Conservation (phyloP, 2,329 filamentous ascomycete genomes). For the Mycosphaerella sp. region DNA sequence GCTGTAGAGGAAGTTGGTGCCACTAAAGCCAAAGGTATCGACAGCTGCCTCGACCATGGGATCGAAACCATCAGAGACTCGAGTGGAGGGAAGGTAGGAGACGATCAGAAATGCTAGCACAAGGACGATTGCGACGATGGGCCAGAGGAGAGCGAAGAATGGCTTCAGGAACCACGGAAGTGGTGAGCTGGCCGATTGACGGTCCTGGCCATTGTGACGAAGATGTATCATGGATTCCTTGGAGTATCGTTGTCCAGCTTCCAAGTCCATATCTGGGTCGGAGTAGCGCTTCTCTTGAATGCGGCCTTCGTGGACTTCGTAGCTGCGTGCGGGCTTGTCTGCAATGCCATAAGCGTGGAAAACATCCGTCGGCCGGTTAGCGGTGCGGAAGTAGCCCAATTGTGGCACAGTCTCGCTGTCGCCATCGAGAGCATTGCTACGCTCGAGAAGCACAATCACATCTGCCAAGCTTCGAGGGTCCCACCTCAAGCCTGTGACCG, state of each 20-base stretch:
- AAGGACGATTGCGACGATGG: slow-evolving; percentile 54
- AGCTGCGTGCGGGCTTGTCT: slow-evolving; percentile 46
- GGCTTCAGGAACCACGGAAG: slow-evolving; percentile 70
- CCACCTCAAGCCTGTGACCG: slow-evolving; percentile 72
- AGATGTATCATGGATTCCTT: slow-evolving; percentile 26
- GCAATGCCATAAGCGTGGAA: slow-evolving; percentile 76
- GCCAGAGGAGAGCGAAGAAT: slow-evolving; percentile 58
- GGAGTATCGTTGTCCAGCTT: slow-evolving; percentile 41
- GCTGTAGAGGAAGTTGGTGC: slow-evolving; percentile 81
- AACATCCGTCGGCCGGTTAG: slow-evolving; percentile 55
- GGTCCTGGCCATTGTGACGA: slow-evolving; percentile 4
- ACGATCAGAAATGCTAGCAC: slow-evolving; percentile 67
- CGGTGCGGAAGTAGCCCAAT: slow-evolving; percentile 80
- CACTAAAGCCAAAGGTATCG: slow-evolving; percentile 58
- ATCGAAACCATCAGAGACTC: slow-evolving; percentile 62
- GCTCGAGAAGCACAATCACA: slow-evolving; percentile 67
- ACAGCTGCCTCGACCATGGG: slow-evolving; percentile 54
- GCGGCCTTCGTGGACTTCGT: slow-evolving; percentile 45
- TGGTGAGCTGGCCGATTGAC: slow-evolving; percentile 9
- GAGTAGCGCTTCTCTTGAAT: slow-evolving; percentile 41
- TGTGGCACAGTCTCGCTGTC: slow-evolving; percentile 50
- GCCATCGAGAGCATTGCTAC: slow-evolving; percentile 66
- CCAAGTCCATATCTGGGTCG: slow-evolving; percentile 29
- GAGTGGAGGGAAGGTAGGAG: slow-evolving; percentile 63
- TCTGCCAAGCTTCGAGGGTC: slow-evolving; percentile 78